Evolutionary conservation across 257 asterid species (phyloP).

Genomic region (Ilex aquifolium): DNA sequence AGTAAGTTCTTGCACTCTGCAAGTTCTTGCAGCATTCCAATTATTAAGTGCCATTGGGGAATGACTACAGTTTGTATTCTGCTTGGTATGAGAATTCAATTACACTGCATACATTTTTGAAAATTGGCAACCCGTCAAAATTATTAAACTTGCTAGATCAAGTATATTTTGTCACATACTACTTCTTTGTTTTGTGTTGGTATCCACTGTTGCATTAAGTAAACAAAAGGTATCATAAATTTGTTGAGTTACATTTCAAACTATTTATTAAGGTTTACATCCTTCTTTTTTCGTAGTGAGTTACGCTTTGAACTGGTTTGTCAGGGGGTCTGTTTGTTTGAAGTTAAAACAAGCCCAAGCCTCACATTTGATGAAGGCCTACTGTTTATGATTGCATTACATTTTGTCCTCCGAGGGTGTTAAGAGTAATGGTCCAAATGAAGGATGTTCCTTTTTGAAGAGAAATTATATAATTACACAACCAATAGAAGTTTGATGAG

Average conservation of each 20-base stretch:
- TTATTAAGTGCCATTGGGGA: too few species aligned
- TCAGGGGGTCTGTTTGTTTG: conserved; percentile 25
- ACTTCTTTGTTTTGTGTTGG: background rate
- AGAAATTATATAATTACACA: conserved; percentile 2
- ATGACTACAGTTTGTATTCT: too few species aligned
- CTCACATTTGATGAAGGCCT: conserved; percentile 23
- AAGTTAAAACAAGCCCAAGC: conserved; percentile 32
- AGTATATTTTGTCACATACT: background rate
- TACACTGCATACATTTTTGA: background rate
- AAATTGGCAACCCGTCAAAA: background rate
- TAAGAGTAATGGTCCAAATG: conserved; percentile 18
- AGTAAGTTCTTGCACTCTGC: too few species aligned
- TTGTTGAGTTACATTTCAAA: background rate
- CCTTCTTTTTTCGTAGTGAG: conserved; percentile 13
- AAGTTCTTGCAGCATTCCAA: too few species aligned
- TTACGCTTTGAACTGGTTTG: conserved; percentile 29
- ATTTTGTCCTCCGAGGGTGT: conserved; percentile 22
- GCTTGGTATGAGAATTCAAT: background rate
- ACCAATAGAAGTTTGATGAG: conserved; percentile 4
- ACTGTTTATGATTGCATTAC: conserved; percentile 18
- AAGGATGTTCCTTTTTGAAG: conserved; percentile 23
- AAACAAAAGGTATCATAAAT: background rate
- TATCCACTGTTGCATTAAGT: background rate
- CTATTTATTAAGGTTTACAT: background rate
- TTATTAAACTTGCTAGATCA: background rate